Percentiles rank a stretch among this genome's conserved stretches.
Conservation (phyloP, 768 basidiomycete genomes). For the Leucocoprinus sp. region DNA sequence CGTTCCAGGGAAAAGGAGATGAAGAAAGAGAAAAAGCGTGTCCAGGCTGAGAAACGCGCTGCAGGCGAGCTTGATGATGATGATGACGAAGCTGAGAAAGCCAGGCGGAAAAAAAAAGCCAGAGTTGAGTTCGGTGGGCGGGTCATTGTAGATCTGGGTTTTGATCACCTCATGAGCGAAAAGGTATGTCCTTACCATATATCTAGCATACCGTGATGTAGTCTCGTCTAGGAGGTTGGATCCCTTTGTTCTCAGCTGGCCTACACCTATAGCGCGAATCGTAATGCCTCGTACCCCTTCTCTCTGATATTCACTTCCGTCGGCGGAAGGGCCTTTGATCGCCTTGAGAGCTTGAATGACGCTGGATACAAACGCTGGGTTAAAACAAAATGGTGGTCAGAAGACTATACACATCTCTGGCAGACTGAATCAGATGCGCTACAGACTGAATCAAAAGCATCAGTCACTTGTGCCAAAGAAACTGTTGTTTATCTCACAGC, state of each 20-base stretch:
- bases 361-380: constrained; percentile 75
- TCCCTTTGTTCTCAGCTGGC: constrained; percentile 86
- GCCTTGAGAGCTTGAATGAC: constrained; percentile 57
- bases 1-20: constrained; percentile 71
- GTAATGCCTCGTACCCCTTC: constrained; percentile 63
- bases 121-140: constrained; percentile 47
- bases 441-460: constrained; percentile 13
- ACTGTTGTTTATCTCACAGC: constrained; percentile 89
- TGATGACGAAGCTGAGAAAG: constrained; percentile 30
- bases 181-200: constrained; percentile 43
- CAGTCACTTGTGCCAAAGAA: constrained; percentile 25
- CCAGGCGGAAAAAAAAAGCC: constrained; percentile 32
- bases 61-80: constrained; percentile 54
- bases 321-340: constrained; percentile 55
- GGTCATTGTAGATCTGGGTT: constrained; percentile 81
- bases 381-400: constrained; percentile 76
- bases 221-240: constrained; percentile 64
- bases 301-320: constrained; percentile 75
- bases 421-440: constrained; percentile 13
- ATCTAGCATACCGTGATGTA: constrained; percentile 10
- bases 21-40: constrained; percentile 64
- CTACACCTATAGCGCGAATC: constrained; percentile 88
- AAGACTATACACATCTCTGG: constrained; percentile 70
- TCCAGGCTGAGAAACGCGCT: constrained; percentile 50
- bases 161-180: constrained; percentile 89